These are phyloP conservation scores for Colletotrichum spinosum DNA, from an alignment of 2,329 filamentous ascomycete genomes.

Conservation along the genomic window DNA sequence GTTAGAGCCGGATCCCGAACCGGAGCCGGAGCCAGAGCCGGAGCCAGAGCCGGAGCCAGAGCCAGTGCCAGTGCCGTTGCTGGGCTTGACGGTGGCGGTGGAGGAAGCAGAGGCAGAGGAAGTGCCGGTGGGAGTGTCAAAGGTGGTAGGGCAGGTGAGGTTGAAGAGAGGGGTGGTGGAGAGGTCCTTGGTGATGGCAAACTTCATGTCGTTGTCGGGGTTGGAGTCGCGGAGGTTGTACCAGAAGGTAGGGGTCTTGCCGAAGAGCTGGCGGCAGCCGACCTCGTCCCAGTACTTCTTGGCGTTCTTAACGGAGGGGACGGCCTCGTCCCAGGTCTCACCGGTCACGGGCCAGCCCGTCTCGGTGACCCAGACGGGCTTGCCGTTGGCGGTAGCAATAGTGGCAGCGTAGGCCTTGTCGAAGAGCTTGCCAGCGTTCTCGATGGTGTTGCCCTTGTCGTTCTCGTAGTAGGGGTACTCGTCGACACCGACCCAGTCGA, in stretches of 20 bases:
- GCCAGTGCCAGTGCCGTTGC: constrained; percentile 34
- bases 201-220: constrained; percentile 69
- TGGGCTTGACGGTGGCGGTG: constrained; percentile 31
- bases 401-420: constrained; percentile 59
- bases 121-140: constrained; percentile 48
- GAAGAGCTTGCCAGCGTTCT: constrained; percentile 67
- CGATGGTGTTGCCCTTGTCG: constrained; percentile 65
- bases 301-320: constrained; percentile 67
- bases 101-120: constrained; percentile 39
- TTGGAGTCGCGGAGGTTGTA: constrained; percentile 72
- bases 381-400: constrained; percentile 58
- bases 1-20: constrained; percentile 37
- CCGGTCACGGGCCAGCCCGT: constrained; percentile 74
- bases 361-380: constrained; percentile 72
- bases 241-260: constrained; percentile 69
- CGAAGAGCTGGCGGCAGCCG: constrained; percentile 69
- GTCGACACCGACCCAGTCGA: constrained; percentile 74
- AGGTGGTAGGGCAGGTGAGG: constrained; percentile 62
- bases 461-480: constrained; percentile 76
- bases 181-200: constrained; percentile 66
- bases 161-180: constrained; percentile 63
- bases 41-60: constrained; percentile 34
- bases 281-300: constrained; percentile 73
- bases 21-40: constrained; percentile 4
- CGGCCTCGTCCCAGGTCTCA: constrained; percentile 63